Percentiles rank a stretch among this genome's conserved stretches.
phyloP scores from a whole-genome alignment of 2,329 filamentous ascomycete species.

The Arthrobotrys megalospora region DNA sequence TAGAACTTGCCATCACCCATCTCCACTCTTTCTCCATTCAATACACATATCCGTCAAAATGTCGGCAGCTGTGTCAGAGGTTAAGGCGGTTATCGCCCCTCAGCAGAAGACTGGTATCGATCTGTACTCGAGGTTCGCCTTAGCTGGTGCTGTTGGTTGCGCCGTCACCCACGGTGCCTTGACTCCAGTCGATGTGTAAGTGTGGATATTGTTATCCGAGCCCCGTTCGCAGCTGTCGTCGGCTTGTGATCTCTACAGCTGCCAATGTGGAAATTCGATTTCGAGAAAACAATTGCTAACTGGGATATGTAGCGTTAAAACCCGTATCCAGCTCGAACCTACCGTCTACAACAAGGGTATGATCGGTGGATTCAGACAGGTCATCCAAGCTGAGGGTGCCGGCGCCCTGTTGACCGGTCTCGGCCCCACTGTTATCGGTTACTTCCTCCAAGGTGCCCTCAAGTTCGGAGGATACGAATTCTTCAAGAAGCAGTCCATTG shows the following conservation, averaged over 20 bases:
- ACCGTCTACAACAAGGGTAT: conserved; percentile 89
- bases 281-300: conserved; percentile 26
- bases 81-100: conserved; percentile 51
- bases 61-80: conserved; percentile 43
- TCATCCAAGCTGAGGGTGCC: conserved; percentile 86
- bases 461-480: conserved; percentile 97
- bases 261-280: conserved; percentile 45
- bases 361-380: conserved; percentile 87
- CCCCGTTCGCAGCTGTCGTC: conserved; percentile 61
- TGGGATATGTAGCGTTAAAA: conserved; percentile 83
- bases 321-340: conserved; percentile 93
- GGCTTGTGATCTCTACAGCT: conserved; percentile 66
- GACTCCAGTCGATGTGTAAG: conserved; percentile 99
- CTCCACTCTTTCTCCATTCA: conserved; percentile 50
- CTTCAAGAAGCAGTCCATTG: conserved; percentile 94
- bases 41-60: conserved; percentile 30
- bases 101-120: conserved; percentile 74
- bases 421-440: conserved; percentile 88
- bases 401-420: conserved; percentile 87
- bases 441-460: conserved; percentile 94
- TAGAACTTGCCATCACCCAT: conserved; percentile 15
- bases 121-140: conserved; percentile 96
- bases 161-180: conserved; percentile 96
- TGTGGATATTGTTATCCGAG: conserved; percentile 65
- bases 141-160: conserved; percentile 98